Evolutionary conservation across 768 basidiomycete species (phyloP), one percentile per base, ranked within the genome.

Genomic region (Dentipellis fragilis): DNA sequence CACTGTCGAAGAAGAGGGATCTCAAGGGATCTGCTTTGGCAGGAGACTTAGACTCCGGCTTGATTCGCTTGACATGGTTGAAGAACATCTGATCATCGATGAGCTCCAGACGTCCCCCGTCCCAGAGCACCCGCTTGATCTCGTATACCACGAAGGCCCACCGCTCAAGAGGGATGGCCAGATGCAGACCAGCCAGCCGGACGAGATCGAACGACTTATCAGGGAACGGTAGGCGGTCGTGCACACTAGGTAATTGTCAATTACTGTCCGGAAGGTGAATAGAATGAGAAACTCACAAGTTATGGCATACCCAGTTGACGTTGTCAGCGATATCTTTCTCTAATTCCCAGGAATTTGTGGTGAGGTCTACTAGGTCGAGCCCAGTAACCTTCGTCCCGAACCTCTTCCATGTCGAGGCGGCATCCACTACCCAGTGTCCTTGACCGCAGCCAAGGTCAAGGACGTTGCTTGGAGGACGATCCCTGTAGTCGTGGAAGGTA

Each of bases 371-470:
- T 21, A 89, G 67, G 65, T 90, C 87, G 35, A 89, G 72, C 2
- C 84, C 88, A 8, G 78, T 80, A 51, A 90, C 75, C 10, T 73
- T 72, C 17, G 82, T 75, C 42, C 67, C 65, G 48, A 65, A 63
- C 5, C 69, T 63, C 19, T 73, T 78, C 89, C 89, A 92, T n/a
- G 68, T 63, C 19, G 65, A 71, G 3, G 85, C 80, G 4, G 87
- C 83, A 49, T 82, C 73, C 0, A 80, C 57, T 5, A 83, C 72
- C 89, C 89, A 92, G 49, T 77, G 64, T 0, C 88, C 87, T 49
- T 76, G 61, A 10, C 89, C 89, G 65, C 87, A 90, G 2, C 89
- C 89, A 11, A 92, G 68, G 63, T 91, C 89, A 7, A 92, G 75
- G 21, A 85, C 81, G 1, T 68, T 64, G 1, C 87, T 84, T 0